Evolutionary conservation across 169 alveolate genomes (phyloP).

Genomic region (Miamiensis avidus): DNA sequence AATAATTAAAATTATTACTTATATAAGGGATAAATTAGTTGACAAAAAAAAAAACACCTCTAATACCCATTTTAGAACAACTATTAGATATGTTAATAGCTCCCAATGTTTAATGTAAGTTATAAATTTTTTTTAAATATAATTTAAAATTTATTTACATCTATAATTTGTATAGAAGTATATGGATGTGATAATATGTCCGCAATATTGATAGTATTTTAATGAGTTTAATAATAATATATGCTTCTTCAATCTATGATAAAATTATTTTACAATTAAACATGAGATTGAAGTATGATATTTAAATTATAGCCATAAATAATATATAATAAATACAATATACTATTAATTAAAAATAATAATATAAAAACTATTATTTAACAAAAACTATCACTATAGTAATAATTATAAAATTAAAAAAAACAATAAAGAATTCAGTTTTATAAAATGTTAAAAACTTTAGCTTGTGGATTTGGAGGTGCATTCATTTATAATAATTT

Average conservation of each 20-base stretch:
- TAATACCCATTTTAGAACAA: neutral
- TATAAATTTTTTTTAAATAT: neutral
- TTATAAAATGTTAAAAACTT: neutral
- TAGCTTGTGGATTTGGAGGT: neutral
- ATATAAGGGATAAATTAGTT: constrained; percentile 37
- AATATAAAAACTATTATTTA: no score
- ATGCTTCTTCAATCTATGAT: no score
- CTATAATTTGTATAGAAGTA: constrained; percentile 49
- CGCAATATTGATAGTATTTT: constrained; percentile 81
- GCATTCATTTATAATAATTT: neutral
- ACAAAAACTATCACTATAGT: no score
- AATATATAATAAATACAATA: no score
- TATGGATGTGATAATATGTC: constrained; percentile 97
- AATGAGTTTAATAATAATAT: neutral
- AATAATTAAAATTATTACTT: constrained; percentile 66
- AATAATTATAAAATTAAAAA: no score
- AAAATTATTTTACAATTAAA: no score
- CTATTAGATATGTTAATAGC: constrained; percentile 32
- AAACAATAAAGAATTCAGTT: no score
- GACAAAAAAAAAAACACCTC: neutral
- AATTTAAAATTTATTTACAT: neutral
- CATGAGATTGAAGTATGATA: no score
- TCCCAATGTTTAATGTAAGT: constrained; percentile 19
- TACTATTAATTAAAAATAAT: no score
- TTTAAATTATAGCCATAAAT: no score